Evolutionary conservation across 768 basidiomycete species (phyloP), one percentile per base, ranked within the genome.

Genomic region (Boletellus emodensis): DNA sequence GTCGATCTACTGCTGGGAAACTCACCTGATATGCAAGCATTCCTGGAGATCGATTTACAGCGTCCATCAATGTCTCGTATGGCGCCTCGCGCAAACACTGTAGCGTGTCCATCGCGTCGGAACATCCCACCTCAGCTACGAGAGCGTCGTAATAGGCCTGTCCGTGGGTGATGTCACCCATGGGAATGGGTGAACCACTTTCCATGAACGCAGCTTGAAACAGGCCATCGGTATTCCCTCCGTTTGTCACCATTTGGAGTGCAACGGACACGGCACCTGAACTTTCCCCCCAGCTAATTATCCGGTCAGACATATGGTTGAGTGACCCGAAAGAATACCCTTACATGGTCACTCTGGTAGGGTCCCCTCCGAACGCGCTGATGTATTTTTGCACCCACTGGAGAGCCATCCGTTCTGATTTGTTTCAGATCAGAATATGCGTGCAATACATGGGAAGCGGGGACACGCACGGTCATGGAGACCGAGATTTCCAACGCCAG

Each of bases 301-400:
- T 9, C 9, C 28, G 3, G 28, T 28, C 9, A 28, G 28, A 28
- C 9, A 9, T 28, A 9, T 28, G 9, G 28, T 6, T 6, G 1
- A 28, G 28, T 28, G 9, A 6, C 34, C 32, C 24, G 10, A 8
- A 10, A 15, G 20, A 10, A 35, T 18, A 1, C 12, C 6, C 55
- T 52, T 44, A 66, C 64, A 64, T 42, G n/a, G 55, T 55, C 5
- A 70, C 69, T 39, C 62, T 69, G 3, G 43, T 35, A 3, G 66
- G 65, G 49, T 76, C 64, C 30, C 76, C 76, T 5, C 76, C 75
- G 52, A 75, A 76, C 0, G 63, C 55, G 20, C 52, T 55, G 35
- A 76, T 72, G 53, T 77, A 70, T 51, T 71, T 63, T 39, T 74
- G 69, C 2, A 75, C 67, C 74, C 74, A 77, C 46, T 73, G 58